A percentile compares a stretch with the other conserved stretches of the same genome.
Evolutionary conservation across 306 rosid species (phyloP).

Genomic region (Clitoria ternatea): DNA sequence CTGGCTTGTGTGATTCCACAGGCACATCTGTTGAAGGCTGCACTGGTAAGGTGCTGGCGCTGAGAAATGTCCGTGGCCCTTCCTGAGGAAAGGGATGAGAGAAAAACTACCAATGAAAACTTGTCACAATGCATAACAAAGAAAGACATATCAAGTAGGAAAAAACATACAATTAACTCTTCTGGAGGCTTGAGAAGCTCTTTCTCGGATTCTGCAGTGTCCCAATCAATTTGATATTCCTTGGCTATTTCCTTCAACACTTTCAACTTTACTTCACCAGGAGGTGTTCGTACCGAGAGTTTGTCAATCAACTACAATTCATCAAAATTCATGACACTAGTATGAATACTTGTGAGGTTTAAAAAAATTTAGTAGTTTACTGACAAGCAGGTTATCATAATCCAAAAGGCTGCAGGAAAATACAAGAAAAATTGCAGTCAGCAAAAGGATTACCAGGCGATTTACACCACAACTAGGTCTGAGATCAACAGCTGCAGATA

Average conservation of each 20-base stretch:
- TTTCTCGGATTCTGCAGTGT: slow-evolving; percentile 69
- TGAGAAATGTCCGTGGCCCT: slow-evolving; percentile 61
- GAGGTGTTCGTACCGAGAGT: slow-evolving; percentile 88
- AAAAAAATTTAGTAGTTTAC: background rate
- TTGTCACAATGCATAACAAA: background rate
- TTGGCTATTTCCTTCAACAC: slow-evolving; percentile 90
- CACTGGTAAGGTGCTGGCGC: slow-evolving; percentile 65
- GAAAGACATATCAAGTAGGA: slow-evolving; percentile 12
- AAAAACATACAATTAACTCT: slow-evolving; percentile 61
- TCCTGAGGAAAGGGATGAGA: slow-evolving; percentile 39
- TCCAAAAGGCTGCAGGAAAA: background rate
- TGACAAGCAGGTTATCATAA: background rate
- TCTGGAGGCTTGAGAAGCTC: slow-evolving; percentile 90
- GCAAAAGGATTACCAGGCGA: slow-evolving; percentile 54
- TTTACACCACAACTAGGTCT: slow-evolving; percentile 91
- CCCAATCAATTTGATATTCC: slow-evolving; percentile 88
- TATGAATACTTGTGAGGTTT: background rate
- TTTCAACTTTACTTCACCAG: slow-evolving; percentile 72
- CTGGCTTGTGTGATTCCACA: slow-evolving; percentile 30
- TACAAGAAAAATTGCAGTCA: background rate
- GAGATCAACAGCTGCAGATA: slow-evolving; percentile 86
- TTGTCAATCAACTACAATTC: slow-evolving; percentile 77
- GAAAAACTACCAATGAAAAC: background rate
- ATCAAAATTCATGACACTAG: slow-evolving; percentile 8
- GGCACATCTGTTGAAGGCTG: slow-evolving; percentile 37